These are phyloP conservation scores for Trichoderma afroharzianum DNA, from an alignment of 2,329 filamentous ascomycete genomes.

Conservation along the genomic window DNA sequence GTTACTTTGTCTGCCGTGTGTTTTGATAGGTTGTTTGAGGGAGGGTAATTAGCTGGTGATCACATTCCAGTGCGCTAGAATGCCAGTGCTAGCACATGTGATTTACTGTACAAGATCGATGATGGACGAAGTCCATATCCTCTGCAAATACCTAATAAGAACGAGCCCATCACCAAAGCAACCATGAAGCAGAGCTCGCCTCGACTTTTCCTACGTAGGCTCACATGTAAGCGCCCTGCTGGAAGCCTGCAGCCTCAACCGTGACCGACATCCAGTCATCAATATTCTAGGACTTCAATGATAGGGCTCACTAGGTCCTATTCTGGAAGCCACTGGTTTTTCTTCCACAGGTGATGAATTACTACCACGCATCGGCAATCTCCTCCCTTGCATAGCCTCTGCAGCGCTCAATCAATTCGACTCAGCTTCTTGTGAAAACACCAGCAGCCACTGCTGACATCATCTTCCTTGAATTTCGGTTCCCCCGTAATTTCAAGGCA, in stretches of 20 bases:
- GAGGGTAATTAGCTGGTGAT: background rate
- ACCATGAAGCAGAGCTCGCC: background rate
- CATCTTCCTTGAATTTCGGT: background rate
- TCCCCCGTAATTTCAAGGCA: background rate
- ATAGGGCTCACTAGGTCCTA: background rate
- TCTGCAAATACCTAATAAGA: background rate
- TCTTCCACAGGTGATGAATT: background rate
- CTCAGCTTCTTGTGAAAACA: background rate
- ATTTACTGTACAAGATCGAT: background rate
- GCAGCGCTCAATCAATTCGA: background rate
- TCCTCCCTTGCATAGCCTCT: background rate
- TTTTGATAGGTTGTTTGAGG: background rate
- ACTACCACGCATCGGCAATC: background rate
- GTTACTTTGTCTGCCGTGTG: background rate
- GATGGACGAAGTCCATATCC: background rate
- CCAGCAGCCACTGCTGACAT: background rate
- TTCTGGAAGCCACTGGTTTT: background rate
- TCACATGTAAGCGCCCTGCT: background rate
- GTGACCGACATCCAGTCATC: background rate
- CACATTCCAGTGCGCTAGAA: background rate
- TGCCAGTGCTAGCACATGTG: background rate
- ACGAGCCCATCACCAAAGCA: background rate
- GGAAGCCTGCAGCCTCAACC: background rate
- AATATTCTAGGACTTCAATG: no score
- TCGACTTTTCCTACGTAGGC: background rate